phyloP scores from a whole-genome alignment of 345 rosid genomes.

The Arabidopsis arenosa region DNA sequence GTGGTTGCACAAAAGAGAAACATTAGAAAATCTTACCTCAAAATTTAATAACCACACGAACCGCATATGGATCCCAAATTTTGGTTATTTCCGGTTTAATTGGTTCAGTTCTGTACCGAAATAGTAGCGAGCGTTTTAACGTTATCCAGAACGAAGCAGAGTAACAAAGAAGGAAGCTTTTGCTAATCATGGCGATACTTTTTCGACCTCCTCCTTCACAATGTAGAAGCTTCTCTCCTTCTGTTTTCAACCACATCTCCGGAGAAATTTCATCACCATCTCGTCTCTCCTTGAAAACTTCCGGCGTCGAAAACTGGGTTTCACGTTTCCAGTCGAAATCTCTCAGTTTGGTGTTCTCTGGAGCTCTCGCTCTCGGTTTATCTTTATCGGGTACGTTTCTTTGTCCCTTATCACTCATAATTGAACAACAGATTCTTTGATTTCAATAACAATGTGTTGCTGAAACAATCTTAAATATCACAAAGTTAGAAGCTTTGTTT shows the following conservation, averaged over 20 bases:
- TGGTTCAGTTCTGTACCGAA: constrained; percentile 6
- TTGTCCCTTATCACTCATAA: not conserved
- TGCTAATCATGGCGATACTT: constrained; percentile 27
- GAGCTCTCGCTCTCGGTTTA: constrained; percentile 67
- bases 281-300: constrained; percentile 39
- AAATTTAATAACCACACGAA: not conserved
- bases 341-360: constrained; percentile 61
- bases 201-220: constrained; percentile 29
- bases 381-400: constrained; percentile 60
- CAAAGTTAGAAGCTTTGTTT: constrained; percentile 8
- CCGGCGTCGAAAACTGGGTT: constrained; percentile 47
- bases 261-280: constrained; percentile 34
- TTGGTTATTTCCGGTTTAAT: constrained; percentile 10
- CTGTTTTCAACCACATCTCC: not conserved
- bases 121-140: not conserved
- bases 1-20: not conserved
- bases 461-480: not conserved
- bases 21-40: not conserved
- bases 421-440: not conserved
- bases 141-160: constrained; percentile 29
- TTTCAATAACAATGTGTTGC: not conserved
- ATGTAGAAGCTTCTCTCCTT: constrained; percentile 35
- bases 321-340: constrained; percentile 57
- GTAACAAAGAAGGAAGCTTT: not conserved
- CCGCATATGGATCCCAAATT: not conserved